Conservation (phyloP, 345 rosid genomes). For the Anacardium occidentale region DNA sequence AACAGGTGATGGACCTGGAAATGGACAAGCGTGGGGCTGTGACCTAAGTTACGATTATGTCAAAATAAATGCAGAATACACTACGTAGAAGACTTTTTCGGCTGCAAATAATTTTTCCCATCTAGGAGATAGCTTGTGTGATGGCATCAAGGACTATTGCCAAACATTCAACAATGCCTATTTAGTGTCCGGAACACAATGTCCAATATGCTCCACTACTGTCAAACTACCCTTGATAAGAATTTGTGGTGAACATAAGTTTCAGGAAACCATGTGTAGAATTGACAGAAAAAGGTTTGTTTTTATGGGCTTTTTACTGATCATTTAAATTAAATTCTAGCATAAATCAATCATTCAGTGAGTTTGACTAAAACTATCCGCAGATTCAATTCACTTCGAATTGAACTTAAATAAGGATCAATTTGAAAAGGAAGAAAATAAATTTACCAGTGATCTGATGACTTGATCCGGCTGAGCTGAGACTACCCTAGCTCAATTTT, state of each 20-base stretch:
- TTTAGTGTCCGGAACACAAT: not conserved
- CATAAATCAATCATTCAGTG: not conserved
- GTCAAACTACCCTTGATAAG: not conserved
- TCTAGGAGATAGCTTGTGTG: not conserved
- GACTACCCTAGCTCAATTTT: too few species aligned
- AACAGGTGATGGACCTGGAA: constrained; percentile 63
- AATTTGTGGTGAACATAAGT: not conserved
- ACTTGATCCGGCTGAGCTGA: too few species aligned
- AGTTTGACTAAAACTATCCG: too few species aligned
- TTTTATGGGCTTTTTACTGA: not conserved
- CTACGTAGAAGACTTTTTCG: constrained; percentile 37
- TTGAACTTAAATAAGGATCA: too few species aligned
- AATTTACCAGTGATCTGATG: too few species aligned
- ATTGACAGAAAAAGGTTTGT: not conserved
- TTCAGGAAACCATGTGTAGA: too few species aligned
- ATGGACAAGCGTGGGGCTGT: constrained; percentile 82
- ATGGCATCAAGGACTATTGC: not conserved
- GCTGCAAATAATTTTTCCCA: too few species aligned
- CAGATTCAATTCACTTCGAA: too few species aligned
- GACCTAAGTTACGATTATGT: constrained; percentile 88
- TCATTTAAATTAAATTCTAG: not conserved
- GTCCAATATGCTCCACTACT: too few species aligned
- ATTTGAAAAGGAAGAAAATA: too few species aligned
- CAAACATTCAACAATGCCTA: not conserved
- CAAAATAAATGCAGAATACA: constrained; percentile 85